Evolutionary conservation across 257 asterid species (phyloP).

Genomic region (Paraleonurus japonicus): DNA sequence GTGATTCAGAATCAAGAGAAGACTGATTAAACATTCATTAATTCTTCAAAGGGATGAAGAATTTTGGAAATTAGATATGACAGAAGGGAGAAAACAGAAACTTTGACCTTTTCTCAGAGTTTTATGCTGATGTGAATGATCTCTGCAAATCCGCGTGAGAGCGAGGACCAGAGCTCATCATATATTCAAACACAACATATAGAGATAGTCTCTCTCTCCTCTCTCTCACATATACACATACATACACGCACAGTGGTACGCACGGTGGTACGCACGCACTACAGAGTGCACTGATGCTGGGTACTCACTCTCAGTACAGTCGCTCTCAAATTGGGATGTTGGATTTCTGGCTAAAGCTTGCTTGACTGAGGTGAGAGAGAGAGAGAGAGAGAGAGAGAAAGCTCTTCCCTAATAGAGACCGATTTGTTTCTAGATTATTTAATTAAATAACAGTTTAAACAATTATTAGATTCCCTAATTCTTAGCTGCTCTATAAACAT

Average conservation of each 20-base stretch:
- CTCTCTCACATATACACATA: no score
- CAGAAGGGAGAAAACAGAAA: not conserved
- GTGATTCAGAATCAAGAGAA: not conserved
- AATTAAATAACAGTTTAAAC: slow-evolving; percentile 11
- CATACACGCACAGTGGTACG: not conserved
- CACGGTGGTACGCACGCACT: not conserved
- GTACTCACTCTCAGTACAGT: slow-evolving; percentile 6
- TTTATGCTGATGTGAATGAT: slow-evolving; percentile 34
- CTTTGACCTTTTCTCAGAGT: slow-evolving; percentile 4
- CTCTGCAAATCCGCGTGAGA: slow-evolving; percentile 54
- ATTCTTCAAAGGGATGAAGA: slow-evolving; percentile 10
- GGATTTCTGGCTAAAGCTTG: slow-evolving; percentile 23
- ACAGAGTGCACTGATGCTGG: slow-evolving; percentile 13
- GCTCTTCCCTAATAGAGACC: no score
- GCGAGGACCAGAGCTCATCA: slow-evolving; percentile 28
- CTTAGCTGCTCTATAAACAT: slow-evolving; percentile 27
- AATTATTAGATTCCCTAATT: slow-evolving; percentile 33
- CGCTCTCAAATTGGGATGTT: slow-evolving; percentile 27
- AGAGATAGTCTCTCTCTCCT: not conserved
- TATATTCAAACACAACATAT: slow-evolving; percentile 14
- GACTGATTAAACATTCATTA: not conserved
- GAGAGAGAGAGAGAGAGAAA: no score
- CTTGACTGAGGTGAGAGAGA: slow-evolving; percentile 7
- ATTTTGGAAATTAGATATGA: not conserved
- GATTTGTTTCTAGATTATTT: slow-evolving; percentile 18